Base-by-base conservation (phyloP, 2,329 filamentous ascomycete genomes). In the Pseudogymnoascus sp. region DNA sequence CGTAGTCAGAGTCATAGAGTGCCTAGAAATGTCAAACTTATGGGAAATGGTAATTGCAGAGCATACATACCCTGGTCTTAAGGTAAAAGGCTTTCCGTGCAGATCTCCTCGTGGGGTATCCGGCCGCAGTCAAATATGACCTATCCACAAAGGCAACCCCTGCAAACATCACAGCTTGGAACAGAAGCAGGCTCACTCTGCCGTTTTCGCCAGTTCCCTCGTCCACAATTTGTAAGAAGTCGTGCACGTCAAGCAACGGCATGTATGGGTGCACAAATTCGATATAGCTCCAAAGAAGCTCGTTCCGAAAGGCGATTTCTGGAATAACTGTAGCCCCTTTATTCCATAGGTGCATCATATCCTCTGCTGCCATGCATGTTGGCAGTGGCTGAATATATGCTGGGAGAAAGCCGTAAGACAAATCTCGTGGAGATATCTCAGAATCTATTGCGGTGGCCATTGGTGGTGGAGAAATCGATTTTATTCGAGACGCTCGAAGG, bases 131-230 rank as follows among this genome's bases (percentile, higher is more conserved):
- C 56, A 96, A 79, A 70, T 86, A 81, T 65, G 86, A 84, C 76
- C 90, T 86, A 68, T 93, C 90, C 63, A 95, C 86, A 73, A 92
- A 95, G 0, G 92, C 90, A 1, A 89, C 89, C 2, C 88, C 91
- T 1, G 90, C 87, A 73, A 96, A 97, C 90, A 96, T 94, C 70
- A 96, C 87, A 10, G 92, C 89, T 73, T 96, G 92, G 75, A 95
- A 96, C 2, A 96, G 78, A 64, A 96, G 84, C 68, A 97, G 78
- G 77, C 92, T 96, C 70, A 91, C 81, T 72, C 87, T 87, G 14
- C 86, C 85, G 67, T 84, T 80, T 59, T 82, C 80, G 14, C 88
- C 88, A 73, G 93, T 87, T 11, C 80, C 79, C 61, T 80, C 78
- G 70, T 85, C 84, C 68, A 91, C 79, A 60, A 81, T 78, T 62